These are phyloP conservation scores for Astrephomene gubernaculifera DNA, from an alignment of 139 green algal genomes.

Conservation along the genomic window DNA sequence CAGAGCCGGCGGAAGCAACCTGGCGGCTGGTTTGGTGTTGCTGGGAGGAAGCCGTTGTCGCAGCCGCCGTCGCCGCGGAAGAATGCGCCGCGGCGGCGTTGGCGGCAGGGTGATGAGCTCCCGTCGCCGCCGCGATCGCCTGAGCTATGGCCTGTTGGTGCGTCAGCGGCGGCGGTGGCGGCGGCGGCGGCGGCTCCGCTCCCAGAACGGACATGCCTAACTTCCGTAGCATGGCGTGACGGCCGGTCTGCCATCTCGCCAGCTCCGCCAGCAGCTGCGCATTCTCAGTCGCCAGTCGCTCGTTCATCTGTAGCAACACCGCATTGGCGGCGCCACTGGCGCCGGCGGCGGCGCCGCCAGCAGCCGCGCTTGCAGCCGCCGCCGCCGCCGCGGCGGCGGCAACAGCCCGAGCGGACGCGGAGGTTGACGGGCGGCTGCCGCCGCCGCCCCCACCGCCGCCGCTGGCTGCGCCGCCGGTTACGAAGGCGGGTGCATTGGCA, in stretches of 20 bases:
- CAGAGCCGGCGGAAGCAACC: background rate
- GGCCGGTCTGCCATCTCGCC: slow-evolving; percentile 43
- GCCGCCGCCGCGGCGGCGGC: slow-evolving; percentile 9
- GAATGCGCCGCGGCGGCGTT: background rate
- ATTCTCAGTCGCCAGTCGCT: slow-evolving; percentile 56
- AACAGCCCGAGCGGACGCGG: background rate
- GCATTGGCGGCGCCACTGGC: background rate
- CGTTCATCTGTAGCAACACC: slow-evolving; percentile 60
- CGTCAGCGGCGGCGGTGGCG: slow-evolving; percentile 11
- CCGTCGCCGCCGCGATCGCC: slow-evolving; percentile 32
- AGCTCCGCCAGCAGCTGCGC: slow-evolving; percentile 56
- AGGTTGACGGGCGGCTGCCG: background rate
- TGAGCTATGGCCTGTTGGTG: slow-evolving; percentile 25
- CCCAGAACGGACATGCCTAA: slow-evolving; percentile 17
- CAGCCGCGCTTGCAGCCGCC: slow-evolving; percentile 5
- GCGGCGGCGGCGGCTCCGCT: slow-evolving; percentile 1
- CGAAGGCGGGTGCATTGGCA: too few species aligned
- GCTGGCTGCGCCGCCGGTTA: too few species aligned
- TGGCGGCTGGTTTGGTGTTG: too few species aligned
- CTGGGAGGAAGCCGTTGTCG: too few species aligned
- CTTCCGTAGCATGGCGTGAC: slow-evolving; percentile 51
- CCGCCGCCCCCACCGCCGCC: background rate
- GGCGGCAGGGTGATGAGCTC: background rate
- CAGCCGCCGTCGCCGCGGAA: background rate
- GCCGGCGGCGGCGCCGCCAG: background rate